These are phyloP conservation scores for Pyrenophora teres DNA, from an alignment of 2,329 filamentous ascomycete species.

Conservation along the genomic window DNA sequence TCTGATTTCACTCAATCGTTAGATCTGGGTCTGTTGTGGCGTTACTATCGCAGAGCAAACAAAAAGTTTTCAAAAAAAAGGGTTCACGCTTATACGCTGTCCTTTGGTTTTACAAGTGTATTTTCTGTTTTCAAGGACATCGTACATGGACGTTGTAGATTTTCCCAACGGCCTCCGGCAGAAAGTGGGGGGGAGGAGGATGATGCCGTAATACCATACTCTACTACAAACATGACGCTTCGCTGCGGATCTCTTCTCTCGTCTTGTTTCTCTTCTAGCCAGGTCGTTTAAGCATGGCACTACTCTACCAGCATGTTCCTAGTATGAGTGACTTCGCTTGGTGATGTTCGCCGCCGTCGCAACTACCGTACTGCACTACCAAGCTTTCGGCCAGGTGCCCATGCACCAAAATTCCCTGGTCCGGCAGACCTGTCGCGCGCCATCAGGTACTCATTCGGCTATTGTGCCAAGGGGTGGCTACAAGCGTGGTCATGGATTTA, in stretches of 20 bases:
- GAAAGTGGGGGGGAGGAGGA: constrained; percentile 4
- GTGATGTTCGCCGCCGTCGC: no score
- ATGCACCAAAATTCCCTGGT: no score
- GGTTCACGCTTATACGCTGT: constrained; percentile 5
- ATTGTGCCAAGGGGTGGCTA: neutral
- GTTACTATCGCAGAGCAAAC: constrained; percentile 26
- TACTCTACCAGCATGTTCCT: no score
- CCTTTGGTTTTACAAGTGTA: constrained; percentile 4
- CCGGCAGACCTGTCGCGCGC: no score
- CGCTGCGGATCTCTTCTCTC: neutral
- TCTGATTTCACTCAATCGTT: constrained; percentile 18
- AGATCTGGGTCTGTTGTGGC: constrained; percentile 27
- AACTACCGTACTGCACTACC: no score
- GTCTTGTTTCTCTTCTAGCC: neutral
- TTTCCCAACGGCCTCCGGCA: neutral
- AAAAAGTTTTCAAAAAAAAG: constrained; percentile 29
- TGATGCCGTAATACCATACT: constrained; percentile 24
- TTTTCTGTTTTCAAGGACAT: neutral
- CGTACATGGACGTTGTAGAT: constrained; percentile 19
- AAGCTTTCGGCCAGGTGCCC: no score
- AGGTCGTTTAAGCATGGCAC: no score
- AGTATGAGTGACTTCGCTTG: no score
- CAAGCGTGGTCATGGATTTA: neutral
- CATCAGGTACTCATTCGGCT: neutral
- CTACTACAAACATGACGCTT: constrained; percentile 6